Evolutionary conservation across 306 rosid genomes (phyloP).

Genomic region (Begonia peltatifolia): DNA sequence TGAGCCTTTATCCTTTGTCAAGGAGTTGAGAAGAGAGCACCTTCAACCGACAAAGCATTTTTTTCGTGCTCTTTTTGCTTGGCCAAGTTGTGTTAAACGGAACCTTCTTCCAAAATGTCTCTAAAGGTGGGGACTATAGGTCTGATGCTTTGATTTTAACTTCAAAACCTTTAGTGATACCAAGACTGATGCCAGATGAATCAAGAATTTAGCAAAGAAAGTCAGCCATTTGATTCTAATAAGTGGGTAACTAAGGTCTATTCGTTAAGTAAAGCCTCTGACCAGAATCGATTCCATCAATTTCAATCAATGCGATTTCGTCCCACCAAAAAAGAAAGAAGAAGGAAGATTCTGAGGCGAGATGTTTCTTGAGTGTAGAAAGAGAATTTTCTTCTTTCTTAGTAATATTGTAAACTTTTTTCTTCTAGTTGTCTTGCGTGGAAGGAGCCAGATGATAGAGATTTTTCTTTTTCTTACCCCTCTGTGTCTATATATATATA

Average conservation of each 20-base stretch:
- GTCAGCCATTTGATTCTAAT: background rate
- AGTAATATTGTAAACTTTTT: background rate
- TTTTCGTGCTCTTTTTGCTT: background rate
- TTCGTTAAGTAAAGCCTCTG: background rate
- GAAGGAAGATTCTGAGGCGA: conserved; percentile 1
- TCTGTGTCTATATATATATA: background rate
- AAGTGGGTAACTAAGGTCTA: background rate
- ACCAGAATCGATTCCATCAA: background rate
- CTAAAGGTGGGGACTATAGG: background rate
- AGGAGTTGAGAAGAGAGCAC: conserved; percentile 3
- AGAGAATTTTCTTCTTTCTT: background rate
- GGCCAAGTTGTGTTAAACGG: background rate
- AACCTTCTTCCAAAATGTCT: background rate
- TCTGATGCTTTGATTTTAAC: background rate
- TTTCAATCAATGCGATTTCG: background rate
- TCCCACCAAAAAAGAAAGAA: background rate
- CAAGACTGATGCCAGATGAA: no score
- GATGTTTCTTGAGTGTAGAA: conserved; percentile 1
- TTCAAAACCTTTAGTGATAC: background rate
- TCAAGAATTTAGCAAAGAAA: background rate
- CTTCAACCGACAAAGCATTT: conserved; percentile 1
- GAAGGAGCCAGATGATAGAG: conserved; percentile 1
- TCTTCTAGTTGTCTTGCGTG: background rate
- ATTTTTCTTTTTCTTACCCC: background rate
- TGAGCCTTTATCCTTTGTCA: background rate